phyloP scores from a whole-genome alignment of 768 basidiomycete genomes.

The Suillus americanus region DNA sequence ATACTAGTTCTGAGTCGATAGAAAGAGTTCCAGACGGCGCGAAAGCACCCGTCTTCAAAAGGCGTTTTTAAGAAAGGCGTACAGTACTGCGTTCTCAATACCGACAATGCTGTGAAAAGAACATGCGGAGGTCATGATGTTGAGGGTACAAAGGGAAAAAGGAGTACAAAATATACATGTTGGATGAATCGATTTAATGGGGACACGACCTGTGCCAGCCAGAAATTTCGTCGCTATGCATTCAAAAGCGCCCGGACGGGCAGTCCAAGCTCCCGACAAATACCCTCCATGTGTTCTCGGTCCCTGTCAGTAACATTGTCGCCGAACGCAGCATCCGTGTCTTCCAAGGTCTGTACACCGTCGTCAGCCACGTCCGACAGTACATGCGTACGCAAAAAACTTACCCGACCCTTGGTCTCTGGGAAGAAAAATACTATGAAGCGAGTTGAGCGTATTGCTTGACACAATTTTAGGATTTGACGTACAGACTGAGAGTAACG shows the following conservation, averaged over 20 bases:
- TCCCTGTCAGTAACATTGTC: constrained; percentile 27
- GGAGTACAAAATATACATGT: background rate
- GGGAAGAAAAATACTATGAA: constrained; percentile 28
- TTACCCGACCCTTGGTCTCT: constrained; percentile 34
- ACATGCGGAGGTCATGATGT: background rate
- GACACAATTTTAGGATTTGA: background rate
- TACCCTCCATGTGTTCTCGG: constrained; percentile 27
- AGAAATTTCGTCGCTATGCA: background rate
- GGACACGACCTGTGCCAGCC: background rate
- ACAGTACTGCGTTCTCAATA: constrained; percentile 51
- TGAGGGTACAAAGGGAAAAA: background rate
- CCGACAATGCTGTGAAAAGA: constrained; percentile 63
- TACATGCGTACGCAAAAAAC: constrained; percentile 32
- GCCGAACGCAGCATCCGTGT: constrained; percentile 34
- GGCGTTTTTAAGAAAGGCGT: background rate
- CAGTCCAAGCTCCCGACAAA: constrained; percentile 30
- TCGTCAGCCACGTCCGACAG: background rate
- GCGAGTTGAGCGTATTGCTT: background rate
- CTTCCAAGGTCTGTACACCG: constrained; percentile 28
- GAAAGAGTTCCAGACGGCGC: background rate
- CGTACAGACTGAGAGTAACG: constrained; percentile 31
- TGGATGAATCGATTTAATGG: background rate
- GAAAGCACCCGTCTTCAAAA: background rate
- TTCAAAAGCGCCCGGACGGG: constrained; percentile 23
- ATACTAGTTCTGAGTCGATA: background rate